Evolutionary conservation across 1,139 yeast species (phyloP).

Genomic region (Hemisphaericaspora lyxosophila): DNA sequence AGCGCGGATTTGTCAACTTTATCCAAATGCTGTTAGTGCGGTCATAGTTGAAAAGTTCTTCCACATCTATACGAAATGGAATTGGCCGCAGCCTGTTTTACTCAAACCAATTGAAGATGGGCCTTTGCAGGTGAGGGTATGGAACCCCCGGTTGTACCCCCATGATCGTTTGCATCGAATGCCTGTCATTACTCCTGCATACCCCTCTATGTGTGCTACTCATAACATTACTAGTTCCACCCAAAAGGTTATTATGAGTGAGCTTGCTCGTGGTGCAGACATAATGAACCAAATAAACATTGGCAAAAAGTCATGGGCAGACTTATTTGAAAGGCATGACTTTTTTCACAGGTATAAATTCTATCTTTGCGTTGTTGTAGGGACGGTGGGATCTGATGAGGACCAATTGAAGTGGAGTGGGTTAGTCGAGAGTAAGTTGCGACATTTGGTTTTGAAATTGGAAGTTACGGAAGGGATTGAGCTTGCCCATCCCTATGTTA

Average conservation of each 20-base stretch:
- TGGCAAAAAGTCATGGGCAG: constrained; percentile 71
- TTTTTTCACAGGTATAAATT: constrained; percentile 84
- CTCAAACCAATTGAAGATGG: constrained; percentile 94
- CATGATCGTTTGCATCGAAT: constrained; percentile 86
- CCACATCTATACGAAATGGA: constrained; percentile 84
- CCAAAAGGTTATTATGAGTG: constrained; percentile 72
- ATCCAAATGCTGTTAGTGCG: constrained; percentile 95
- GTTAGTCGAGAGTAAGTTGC: constrained; percentile 81
- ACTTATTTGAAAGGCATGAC: constrained; percentile 71
- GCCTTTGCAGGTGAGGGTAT: constrained; percentile 90
- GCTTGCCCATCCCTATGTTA: constrained; percentile 87
- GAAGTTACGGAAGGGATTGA: constrained; percentile 74
- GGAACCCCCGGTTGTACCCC: constrained; percentile 92
- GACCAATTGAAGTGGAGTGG: constrained; percentile 92
- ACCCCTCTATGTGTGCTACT: constrained; percentile 99
- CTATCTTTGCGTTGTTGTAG: constrained; percentile 78
- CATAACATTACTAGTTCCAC: constrained; percentile 91
- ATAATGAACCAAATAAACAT: constrained; percentile 67
- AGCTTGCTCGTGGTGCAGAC: constrained; percentile 70
- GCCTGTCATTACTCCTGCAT: constrained; percentile 99
- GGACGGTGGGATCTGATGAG: constrained; percentile 69
- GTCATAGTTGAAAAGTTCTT: constrained; percentile 89
- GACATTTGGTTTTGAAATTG: constrained; percentile 77
- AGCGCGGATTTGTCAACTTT: constrained; percentile 92
- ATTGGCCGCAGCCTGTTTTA: constrained; percentile 98